Evolutionary conservation across 352 stramenopile species (phyloP).

Genomic region (Phytophthora niederhauseri): DNA sequence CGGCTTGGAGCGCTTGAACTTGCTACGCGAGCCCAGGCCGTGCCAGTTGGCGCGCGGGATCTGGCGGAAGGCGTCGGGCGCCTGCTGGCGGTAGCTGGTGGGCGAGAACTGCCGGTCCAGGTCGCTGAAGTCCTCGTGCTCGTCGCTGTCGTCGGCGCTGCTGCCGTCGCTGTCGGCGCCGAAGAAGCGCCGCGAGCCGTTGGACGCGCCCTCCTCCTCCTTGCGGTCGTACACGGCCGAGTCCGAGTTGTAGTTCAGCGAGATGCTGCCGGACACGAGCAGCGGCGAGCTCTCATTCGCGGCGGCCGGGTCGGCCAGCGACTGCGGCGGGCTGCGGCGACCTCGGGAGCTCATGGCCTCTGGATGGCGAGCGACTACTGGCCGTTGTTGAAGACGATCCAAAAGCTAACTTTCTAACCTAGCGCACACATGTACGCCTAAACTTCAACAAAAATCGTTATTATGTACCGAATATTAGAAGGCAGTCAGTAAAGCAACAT

Average conservation of each 20-base stretch:
- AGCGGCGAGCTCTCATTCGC: constrained; percentile 52
- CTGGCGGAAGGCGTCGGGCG: constrained; percentile 33
- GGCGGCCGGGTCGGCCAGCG: constrained; percentile 31
- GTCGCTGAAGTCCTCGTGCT: constrained; percentile 38
- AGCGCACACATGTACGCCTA: too few species aligned
- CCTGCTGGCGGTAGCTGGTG: constrained; percentile 43
- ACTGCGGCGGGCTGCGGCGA: constrained; percentile 23
- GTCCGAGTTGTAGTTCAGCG: constrained; percentile 89
- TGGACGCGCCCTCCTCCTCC: constrained; percentile 27
- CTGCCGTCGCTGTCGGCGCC: constrained; percentile 3
- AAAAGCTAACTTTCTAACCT: too few species aligned
- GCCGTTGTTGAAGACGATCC: too few species aligned
- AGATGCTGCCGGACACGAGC: constrained; percentile 47
- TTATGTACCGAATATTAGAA: too few species aligned
- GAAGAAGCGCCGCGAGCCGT: constrained; percentile 21
- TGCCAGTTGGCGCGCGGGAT: constrained; percentile 70
- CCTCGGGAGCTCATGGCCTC: constrained; percentile 29
- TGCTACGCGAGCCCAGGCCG: constrained; percentile 48
- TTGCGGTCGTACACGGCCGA: constrained; percentile 76
- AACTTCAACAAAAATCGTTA: too few species aligned
- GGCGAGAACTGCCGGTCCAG: constrained; percentile 52
- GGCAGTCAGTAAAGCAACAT: too few species aligned
- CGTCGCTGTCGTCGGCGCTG: constrained; percentile 47
- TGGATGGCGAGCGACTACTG: too few species aligned
- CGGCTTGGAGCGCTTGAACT: constrained; percentile 51